Evolutionary conservation across 1,284 basidiomycete genomes (phyloP).

Genomic region (Tylopilus sp.): DNA sequence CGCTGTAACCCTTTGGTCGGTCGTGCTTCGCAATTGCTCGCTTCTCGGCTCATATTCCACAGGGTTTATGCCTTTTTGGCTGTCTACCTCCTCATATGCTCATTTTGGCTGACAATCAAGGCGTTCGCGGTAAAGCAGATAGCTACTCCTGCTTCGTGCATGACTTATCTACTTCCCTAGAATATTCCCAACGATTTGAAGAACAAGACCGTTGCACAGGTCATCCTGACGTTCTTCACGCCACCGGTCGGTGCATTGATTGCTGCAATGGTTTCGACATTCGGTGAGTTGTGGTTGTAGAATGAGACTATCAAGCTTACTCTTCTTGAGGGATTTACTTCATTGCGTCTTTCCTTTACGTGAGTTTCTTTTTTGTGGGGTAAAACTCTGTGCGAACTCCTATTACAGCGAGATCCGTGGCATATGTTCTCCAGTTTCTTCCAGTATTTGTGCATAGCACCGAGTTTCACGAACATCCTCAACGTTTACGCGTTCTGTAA

Average conservation of each 20-base stretch:
- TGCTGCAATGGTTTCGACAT: constrained; percentile 86
- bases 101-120: constrained; percentile 76
- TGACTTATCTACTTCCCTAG: constrained; percentile 34
- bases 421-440: constrained; percentile 97
- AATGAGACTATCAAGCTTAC: not conserved
- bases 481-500: constrained; percentile 98
- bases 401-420: constrained; percentile 84
- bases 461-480: constrained; percentile 90
- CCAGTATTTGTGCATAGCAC: constrained; percentile 87
- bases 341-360: constrained; percentile 84
- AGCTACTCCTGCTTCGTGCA: not conserved
- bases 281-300: constrained; percentile 46
- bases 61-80: constrained; percentile 81
- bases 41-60: constrained; percentile 16
- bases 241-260: constrained; percentile 81
- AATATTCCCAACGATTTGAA: constrained; percentile 53
- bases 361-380: constrained; percentile 39
- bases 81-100: constrained; percentile 80
- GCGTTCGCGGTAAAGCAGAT: constrained; percentile 62
- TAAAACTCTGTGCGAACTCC: constrained; percentile 1
- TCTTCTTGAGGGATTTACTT: constrained; percentile 68
- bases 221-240: constrained; percentile 59
- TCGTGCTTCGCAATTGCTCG: constrained; percentile 11
- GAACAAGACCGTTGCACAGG: constrained; percentile 42
- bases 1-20: constrained; percentile 72